Conservation (phyloP, 2,329 filamentous ascomycete species). For the Colletotrichum sp. region DNA sequence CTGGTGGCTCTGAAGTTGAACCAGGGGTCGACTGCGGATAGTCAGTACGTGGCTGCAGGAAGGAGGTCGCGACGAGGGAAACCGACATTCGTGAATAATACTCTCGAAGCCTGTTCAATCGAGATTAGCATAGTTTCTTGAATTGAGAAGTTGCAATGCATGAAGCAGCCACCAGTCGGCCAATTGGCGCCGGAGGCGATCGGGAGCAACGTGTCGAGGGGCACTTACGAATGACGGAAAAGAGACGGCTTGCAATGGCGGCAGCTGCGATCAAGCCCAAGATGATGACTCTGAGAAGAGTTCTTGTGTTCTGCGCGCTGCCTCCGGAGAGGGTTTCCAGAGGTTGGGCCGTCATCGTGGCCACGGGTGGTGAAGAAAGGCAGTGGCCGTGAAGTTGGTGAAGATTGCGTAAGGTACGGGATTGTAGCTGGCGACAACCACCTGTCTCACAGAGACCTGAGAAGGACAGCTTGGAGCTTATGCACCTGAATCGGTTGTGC, state of each 20-base stretch:
- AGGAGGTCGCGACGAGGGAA: slow-evolving; percentile 12
- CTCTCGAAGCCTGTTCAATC: slow-evolving; percentile 81
- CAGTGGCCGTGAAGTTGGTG: slow-evolving; percentile 17
- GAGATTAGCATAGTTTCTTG: slow-evolving; percentile 33
- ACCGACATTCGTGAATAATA: slow-evolving; percentile 99
- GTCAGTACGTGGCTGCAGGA: slow-evolving; percentile 28
- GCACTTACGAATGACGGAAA: slow-evolving; percentile 93
- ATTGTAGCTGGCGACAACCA: slow-evolving; percentile 15
- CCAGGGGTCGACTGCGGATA: slow-evolving; percentile 87
- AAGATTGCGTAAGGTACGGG: slow-evolving; percentile 13
- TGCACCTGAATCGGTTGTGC: slow-evolving; percentile 17
- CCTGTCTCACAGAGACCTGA: slow-evolving; percentile 19
- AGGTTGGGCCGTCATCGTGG: slow-evolving; percentile 50
- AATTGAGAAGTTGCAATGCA: neutral
- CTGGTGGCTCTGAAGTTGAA: slow-evolving; percentile 99
- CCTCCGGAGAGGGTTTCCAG: slow-evolving; percentile 73
- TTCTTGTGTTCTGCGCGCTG: slow-evolving; percentile 81
- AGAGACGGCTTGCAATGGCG: slow-evolving; percentile 90
- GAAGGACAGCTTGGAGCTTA: slow-evolving; percentile 55
- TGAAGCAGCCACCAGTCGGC: neutral
- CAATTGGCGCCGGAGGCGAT: neutral
- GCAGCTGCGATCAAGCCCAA: slow-evolving; percentile 89
- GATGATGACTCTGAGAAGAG: slow-evolving; percentile 87
- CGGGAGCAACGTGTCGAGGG: slow-evolving; percentile 12
- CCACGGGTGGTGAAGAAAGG: slow-evolving; percentile 28